Conservation (phyloP, 2,329 filamentous ascomycete genomes). For the Cladosporium cucumerinum region DNA sequence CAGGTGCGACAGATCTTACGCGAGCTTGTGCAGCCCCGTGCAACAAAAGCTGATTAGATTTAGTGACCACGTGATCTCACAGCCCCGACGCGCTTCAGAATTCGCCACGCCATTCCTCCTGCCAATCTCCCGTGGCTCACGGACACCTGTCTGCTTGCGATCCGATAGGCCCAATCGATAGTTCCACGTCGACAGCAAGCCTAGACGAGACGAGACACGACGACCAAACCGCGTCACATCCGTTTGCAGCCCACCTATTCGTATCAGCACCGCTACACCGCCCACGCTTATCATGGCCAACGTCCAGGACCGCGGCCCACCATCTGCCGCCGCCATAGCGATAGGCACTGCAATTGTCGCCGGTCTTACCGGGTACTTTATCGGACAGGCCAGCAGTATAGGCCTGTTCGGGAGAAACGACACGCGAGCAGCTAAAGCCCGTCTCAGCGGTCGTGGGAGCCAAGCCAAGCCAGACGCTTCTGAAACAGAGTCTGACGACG, state of each 20-base stretch:
- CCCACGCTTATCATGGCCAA: constrained; percentile 24
- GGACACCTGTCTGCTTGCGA: neutral
- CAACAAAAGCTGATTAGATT: neutral
- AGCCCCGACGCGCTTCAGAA: too few relatives aligned
- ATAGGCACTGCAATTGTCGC: constrained; percentile 71
- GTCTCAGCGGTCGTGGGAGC: constrained; percentile 17
- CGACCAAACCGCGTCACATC: neutral
- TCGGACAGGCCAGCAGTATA: constrained; percentile 62
- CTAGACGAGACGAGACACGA: neutral
- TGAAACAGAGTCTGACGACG: constrained; percentile 32
- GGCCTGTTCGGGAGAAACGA: constrained; percentile 65
- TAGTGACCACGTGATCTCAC: neutral
- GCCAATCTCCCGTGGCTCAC: constrained; percentile 12
- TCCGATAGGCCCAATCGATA: constrained; percentile 1
- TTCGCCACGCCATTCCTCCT: constrained; percentile 6
- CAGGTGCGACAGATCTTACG: neutral
- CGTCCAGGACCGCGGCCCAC: constrained; percentile 37
- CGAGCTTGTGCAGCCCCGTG: neutral
- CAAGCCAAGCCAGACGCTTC: constrained; percentile 32
- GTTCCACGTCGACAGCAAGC: neutral
- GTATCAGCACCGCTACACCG: constrained; percentile 7
- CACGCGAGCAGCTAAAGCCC: constrained; percentile 15
- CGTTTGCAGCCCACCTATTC: neutral
- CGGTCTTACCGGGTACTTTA: constrained; percentile 72
- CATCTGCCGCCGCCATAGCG: constrained; percentile 59